phyloP scores from a whole-genome alignment of 129 eudicot species.

The Erigeron canadensis region DNA sequence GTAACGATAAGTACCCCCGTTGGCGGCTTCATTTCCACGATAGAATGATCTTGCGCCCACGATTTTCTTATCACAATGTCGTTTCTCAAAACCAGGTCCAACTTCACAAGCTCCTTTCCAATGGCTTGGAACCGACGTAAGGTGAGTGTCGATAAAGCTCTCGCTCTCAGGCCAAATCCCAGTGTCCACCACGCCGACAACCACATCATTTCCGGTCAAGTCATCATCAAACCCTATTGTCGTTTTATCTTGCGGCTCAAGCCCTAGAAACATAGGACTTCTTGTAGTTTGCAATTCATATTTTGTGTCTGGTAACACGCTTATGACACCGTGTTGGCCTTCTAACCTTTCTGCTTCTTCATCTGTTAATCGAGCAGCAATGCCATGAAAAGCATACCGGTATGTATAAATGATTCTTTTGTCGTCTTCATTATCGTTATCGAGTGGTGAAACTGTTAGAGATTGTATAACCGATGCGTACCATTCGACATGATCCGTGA shows the following conservation, averaged over 20 bases:
- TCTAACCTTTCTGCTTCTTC: constrained; percentile 42
- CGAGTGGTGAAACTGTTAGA: constrained; percentile 16
- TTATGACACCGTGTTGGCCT: constrained; percentile 40
- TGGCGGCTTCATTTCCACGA: constrained; percentile 62
- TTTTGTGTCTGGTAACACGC: constrained; percentile 44
- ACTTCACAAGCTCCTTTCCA: constrained; percentile 69
- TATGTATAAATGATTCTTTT: constrained; percentile 54
- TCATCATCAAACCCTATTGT: constrained; percentile 11
- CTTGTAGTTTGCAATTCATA: constrained; percentile 68
- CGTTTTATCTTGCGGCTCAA: constrained; percentile 27
- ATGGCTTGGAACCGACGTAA: constrained; percentile 38
- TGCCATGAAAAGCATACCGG: constrained; percentile 62
- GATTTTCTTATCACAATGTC: constrained; percentile 52
- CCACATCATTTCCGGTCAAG: constrained; percentile 32
- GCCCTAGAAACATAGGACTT: constrained; percentile 65
- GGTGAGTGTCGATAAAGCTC: constrained; percentile 60
- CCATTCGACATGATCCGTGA: constrained; percentile 54
- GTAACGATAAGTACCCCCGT: constrained; percentile 35
- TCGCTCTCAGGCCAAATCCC: constrained; percentile 80
- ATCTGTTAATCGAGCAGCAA: constrained; percentile 51
- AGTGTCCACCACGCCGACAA: constrained; percentile 69
- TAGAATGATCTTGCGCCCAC: constrained; percentile 65
- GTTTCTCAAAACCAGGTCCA: constrained; percentile 45
- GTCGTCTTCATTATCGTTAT: constrained; percentile 9
- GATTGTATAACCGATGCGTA: constrained; percentile 54